A percentile compares a stretch with the other conserved stretches of the same genome.
These are phyloP conservation scores for Alternaria infectoria DNA, from an alignment of 2,329 filamentous ascomycete genomes.

Conservation along the genomic window DNA sequence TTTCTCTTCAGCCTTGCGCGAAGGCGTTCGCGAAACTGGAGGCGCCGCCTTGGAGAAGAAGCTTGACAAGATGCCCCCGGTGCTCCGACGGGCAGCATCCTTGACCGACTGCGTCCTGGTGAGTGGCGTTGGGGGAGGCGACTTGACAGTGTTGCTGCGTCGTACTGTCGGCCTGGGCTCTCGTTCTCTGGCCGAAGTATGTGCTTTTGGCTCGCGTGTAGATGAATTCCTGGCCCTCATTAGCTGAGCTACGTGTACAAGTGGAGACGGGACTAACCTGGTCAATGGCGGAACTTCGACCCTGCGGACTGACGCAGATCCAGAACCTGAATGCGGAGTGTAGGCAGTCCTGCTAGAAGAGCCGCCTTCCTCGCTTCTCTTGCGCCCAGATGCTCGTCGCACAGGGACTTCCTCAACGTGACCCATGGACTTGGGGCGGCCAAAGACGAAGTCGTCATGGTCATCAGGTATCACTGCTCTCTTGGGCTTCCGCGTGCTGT, in stretches of 20 bases:
- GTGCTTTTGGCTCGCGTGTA: conserved; percentile 39
- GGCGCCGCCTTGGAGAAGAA: conserved; percentile 41
- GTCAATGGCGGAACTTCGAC: conserved; percentile 38
- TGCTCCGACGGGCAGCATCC: conserved; percentile 39
- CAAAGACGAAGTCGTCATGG: conserved; percentile 42
- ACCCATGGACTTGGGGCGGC: conserved; percentile 32
- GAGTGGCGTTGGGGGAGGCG: conserved; percentile 32
- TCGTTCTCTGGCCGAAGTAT: conserved; percentile 34
- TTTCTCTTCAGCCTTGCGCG: conserved; percentile 30
- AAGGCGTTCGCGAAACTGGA: conserved; percentile 29
- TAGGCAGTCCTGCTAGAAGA: conserved; percentile 44
- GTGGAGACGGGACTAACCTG: conserved; percentile 29
- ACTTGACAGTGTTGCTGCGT: conserved; percentile 39
- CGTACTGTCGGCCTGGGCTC: conserved; percentile 35
- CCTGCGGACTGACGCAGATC: conserved; percentile 37
- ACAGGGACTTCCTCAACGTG: conserved; percentile 39
- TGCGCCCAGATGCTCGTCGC: conserved; percentile 33
- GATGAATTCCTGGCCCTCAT: conserved; percentile 35
- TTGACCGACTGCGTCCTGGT: conserved; percentile 34
- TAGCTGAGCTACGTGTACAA: conserved; percentile 18
- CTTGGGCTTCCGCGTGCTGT: conserved; percentile 37
- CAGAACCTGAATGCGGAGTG: conserved; percentile 42
- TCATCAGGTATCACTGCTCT: conserved; percentile 32
- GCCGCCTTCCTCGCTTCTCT: conserved; percentile 42
- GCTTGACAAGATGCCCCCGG: conserved; percentile 39